Evolutionary conservation across 306 rosid genomes (phyloP), one percentile per base, ranked within the genome.

Genomic region (Gastrolobium bilobum): DNA sequence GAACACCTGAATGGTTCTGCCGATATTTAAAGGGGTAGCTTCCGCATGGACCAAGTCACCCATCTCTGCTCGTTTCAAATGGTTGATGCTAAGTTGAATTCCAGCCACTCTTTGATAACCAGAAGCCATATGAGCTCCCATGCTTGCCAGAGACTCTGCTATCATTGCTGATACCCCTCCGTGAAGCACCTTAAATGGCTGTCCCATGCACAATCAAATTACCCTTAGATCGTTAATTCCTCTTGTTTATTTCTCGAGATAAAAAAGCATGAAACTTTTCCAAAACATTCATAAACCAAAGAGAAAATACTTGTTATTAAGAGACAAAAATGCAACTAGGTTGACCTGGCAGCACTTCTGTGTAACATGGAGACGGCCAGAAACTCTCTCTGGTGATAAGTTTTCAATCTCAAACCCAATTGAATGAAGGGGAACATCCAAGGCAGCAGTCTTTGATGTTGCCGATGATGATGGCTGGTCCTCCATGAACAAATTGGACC

Each of bases 181-280:
- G 86, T 95, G 99, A 47, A 95, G 78, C 83, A 95, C 99, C 87
- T 91, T 93, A 81, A 95, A 95, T 15, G 98, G 98, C 99, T 94
- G 86, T 47, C 10, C 30, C 51, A 31, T 29, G 4, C 62, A 78
- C 42, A 63, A 58, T 67, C 56, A 77, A 56, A 60, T 35, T 47
- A 35, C 37, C 15, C 43, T 2, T 10, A 40, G 39, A 42, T 42
- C 34, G 33, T 7, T 73, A 1, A 56, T 40, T 35, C 20, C 35
- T 2, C 30, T 48, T 34, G 26, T 68, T 71, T 52, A 3, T 52
- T 52, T n/a, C 4, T 6, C 6, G 10, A 31, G 20, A 7, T 3
- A 34, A 29, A 46, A 46, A 26, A 44, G 29, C 39, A 11, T 9
- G 46, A 58, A 39, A 75, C n/a, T 14, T 26, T 63, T 4, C 31